Base-by-base conservation (phyloP, 2,329 filamentous ascomycete species). In the Trichoderma gracile region DNA sequence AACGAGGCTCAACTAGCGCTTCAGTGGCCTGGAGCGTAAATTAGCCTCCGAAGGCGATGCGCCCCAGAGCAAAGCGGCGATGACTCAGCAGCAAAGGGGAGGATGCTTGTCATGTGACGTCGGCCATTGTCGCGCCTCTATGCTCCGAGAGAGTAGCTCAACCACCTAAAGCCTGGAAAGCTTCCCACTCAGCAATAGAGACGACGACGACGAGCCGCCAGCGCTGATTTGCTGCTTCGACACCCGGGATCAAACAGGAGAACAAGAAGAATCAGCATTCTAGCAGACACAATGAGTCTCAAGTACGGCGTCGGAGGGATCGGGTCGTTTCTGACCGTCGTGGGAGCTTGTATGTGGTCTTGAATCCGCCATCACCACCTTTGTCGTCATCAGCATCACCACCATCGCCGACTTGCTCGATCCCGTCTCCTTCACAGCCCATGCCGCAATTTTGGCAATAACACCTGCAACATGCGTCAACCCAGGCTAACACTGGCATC, bases 291-390 rank as follows among this genome's bases (percentile, higher is more conserved):
- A 78, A 94, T 94, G 91, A 88, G 87, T 84, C 83, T 90, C 75
- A 80, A 75, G 67, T 93, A 94, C 81, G 86, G 88, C 73, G 78
- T 86, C 72, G 88, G 89, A 78, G 86, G 86, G 78, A 83, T 86
- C 74, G 84, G 84, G 72, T 84, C 87, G 71, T 86, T 90, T 74
- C 80, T 93, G 72, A 80, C 84, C 65, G 82, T 95, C 66, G 87
- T 93, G 72, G 91, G 89, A 83, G 82, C 87, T 78, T 95, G 92
- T 96, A 86, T 78, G 91, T 69, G 21, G 12, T 52, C 47, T 33
- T n/a, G n/a, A 5, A 14, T 21, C 17, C 17, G 8, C 23, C 27
- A 12, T 38, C 9, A 33, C 27, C 10, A n/a, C 6, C 46, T 38
- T 38, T 38, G 33, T 38, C 33, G 33, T 38, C 33, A 38, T 38